Base-by-base conservation (phyloP, 1,139 yeast genomes). In the Tardiomyces digboiensis region DNA sequence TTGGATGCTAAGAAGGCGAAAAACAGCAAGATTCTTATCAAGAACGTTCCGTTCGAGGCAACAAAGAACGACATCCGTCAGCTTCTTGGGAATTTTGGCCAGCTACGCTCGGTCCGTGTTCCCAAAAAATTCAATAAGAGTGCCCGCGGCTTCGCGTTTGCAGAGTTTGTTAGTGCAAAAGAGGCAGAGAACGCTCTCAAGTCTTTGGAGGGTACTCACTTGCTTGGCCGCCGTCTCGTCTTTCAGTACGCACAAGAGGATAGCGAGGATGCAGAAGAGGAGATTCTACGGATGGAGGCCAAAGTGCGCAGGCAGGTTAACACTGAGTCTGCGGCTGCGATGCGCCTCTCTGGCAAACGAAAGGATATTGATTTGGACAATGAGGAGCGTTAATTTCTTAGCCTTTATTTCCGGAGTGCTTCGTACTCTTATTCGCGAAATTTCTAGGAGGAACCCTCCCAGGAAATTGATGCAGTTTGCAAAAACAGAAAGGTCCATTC, bases 101-200 rank as follows among this genome's bases (percentile, higher is more conserved):
- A 86, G 65, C 72, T 91, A 58, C 87, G 89, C 58, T 84, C 97
- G 2, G 96, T 89, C 40, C 82, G 98, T 61, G 91, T 91, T 42
- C 99, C 99, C 22, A 84, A 84, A 75, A 93, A 93, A 64, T 88
- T 89, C 70, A 94, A 91, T 72, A 84, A 83, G 62, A 77, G 89
- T 29, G 95, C 97, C 14, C 79, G 98, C 62, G 99, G 99, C 61
- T 91, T 91, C 70, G 98, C 98, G 0, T 91, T 91, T 64, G 96
- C 93, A 41, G 99, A 91, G 65, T 93, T 84, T 59, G 71, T 83
- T 18, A 71, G 93, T 40, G 74, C 87, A 38, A 86, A 88, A 64
- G 99, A 91, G 64, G 97, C 98, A 1, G 95, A 84, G 61, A 80
- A 73, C 60, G 98, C 97, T n/a, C 84, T 91, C 89, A 81, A 81